A percentile compares a stretch with the other conserved stretches of the same genome.
Evolutionary conservation across 1,284 basidiomycete genomes (phyloP).

Genomic region (Rhodotorula sp.): DNA sequence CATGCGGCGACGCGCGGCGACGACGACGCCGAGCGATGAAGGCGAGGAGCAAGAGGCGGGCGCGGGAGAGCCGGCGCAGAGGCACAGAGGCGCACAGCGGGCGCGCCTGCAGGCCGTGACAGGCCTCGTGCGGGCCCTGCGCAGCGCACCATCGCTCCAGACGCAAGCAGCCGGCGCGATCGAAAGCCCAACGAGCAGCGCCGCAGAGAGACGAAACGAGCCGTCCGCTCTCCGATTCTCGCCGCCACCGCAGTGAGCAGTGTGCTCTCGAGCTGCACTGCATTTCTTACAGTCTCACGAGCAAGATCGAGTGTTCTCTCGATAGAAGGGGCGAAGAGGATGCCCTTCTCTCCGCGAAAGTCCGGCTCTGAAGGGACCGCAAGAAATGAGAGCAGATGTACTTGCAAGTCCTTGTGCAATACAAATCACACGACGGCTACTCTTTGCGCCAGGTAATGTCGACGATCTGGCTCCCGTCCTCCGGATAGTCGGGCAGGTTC

Average conservation of each 20-base stretch:
- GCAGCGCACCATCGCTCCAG: background rate
- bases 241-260: too few relatives aligned
- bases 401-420: too few relatives aligned
- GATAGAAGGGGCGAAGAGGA: too few relatives aligned
- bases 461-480: conserved; percentile 38
- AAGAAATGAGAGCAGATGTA: too few relatives aligned
- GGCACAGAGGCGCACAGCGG: background rate
- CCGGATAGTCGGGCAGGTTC: conserved; percentile 42
- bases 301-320: too few relatives aligned
- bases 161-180: background rate
- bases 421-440: background rate
- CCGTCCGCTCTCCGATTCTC: too few relatives aligned
- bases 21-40: conserved; percentile 20
- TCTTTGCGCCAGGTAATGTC: conserved; percentile 36
- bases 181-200: background rate
- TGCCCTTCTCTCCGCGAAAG: too few relatives aligned
- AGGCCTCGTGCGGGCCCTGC: background rate
- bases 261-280: too few relatives aligned
- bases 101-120: background rate
- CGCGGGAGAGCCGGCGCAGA: background rate
- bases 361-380: too few relatives aligned
- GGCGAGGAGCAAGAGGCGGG: background rate
- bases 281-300: too few relatives aligned
- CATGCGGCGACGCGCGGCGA: conserved; percentile 19
- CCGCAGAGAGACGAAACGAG: too few relatives aligned